A percentile compares a stretch with the other conserved stretches of the same genome.
Conservation (phyloP, 345 rosid genomes). For the Excoecaria agallocha region DNA sequence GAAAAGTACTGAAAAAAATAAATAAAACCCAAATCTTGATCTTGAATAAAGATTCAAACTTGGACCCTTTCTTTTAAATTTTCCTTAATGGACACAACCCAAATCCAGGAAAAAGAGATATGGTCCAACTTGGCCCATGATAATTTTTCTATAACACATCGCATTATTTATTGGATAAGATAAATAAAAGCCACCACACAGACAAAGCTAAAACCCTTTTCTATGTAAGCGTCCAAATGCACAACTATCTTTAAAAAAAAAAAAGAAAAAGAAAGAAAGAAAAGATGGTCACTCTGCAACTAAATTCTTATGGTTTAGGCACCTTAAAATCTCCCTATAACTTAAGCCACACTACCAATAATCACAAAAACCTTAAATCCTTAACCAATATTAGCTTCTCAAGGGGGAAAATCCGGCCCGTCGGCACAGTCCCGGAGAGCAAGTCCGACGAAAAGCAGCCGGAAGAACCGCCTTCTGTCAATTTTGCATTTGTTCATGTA, state of each 20-base stretch:
- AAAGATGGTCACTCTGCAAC: conserved; percentile 60
- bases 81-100: background rate
- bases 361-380: conserved; percentile 20
- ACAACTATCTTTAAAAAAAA: background rate
- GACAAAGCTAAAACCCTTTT: background rate
- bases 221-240: background rate
- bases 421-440: conserved; percentile 45
- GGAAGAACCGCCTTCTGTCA: conserved; percentile 57
- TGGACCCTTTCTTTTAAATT: background rate
- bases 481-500: conserved; percentile 84
- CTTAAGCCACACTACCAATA: conserved; percentile 20
- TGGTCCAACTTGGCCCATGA: background rate
- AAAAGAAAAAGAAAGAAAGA: conserved; percentile 20
- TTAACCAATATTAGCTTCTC: conserved; percentile 22
- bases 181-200: conserved; percentile 16
- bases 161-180: conserved; percentile 4
- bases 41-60: background rate
- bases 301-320: conserved; percentile 46
- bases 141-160: background rate
- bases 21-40: background rate
- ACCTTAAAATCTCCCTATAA: conserved; percentile 29
- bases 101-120: background rate
- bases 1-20: background rate
- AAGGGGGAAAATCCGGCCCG: conserved; percentile 39
- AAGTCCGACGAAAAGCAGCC: conserved; percentile 33